Evolutionary conservation across 176 grass and related monocot genomes (phyloP).

Genomic region (Cocos nucifera): DNA sequence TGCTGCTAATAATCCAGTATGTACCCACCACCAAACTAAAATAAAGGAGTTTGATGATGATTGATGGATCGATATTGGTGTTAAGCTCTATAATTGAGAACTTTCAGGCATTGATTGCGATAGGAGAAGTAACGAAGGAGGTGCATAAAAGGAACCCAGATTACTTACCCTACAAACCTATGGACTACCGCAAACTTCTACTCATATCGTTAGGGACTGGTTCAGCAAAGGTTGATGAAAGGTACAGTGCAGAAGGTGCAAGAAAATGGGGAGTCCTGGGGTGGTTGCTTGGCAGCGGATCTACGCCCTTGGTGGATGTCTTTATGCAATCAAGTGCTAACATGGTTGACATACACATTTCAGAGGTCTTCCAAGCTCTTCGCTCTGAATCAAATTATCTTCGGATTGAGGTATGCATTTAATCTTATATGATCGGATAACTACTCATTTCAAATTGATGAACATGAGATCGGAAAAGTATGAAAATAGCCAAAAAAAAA

Average conservation of each 20-base stretch:
- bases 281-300: slow-evolving; percentile 58
- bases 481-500: too few species aligned
- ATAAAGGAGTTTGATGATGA: too few species aligned
- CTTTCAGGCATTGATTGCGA: slow-evolving; percentile 68
- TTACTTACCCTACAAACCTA: slow-evolving; percentile 78
- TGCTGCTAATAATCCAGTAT: slow-evolving; percentile 81
- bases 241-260: slow-evolving; percentile 33
- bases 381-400: slow-evolving; percentile 71
- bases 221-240: slow-evolving; percentile 45
- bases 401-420: slow-evolving; percentile 54
- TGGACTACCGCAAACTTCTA: slow-evolving; percentile 68
- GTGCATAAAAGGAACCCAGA: slow-evolving; percentile 69
- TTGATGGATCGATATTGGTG: too few species aligned
- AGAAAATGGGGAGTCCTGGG: slow-evolving; percentile 65
- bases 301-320: slow-evolving; percentile 70
- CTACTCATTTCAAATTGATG: too few species aligned
- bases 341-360: slow-evolving; percentile 80
- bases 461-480: too few species aligned
- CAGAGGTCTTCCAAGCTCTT: slow-evolving; percentile 61
- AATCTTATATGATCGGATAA: too few species aligned
- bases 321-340: slow-evolving; percentile 79
- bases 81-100: slow-evolving; percentile 7
- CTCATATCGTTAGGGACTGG: slow-evolving; percentile 80
- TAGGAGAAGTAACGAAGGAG: slow-evolving; percentile 71
- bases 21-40: not conserved